Base-by-base conservation (phyloP, 2,329 filamentous ascomycete species). In the Diaporthe citrichinensis region DNA sequence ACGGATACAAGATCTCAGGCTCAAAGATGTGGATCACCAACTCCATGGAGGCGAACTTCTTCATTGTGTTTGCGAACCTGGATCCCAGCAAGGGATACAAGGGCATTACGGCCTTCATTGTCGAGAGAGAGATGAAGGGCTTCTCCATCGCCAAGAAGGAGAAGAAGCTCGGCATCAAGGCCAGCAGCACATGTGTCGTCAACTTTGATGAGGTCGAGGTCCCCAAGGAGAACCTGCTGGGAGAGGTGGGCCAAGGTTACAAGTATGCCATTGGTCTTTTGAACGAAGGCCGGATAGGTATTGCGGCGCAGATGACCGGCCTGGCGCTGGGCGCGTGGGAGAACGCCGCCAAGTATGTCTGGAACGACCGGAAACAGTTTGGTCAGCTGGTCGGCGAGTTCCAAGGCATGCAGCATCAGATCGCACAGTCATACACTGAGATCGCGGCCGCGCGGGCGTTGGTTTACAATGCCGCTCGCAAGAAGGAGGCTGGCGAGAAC, bases 21-120 rank as follows among this genome's bases (percentile, higher is more conserved):
- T 92, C 92, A 85, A 99, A 99, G 91, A 99, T 99, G 97, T 99
- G 97, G 97, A 99, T 99, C 86, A 99, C 97, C 78, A 99, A 99
- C 89, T 94, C 94, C 69, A 93, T 96, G 87, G 97, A 99, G 87
- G 94, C 97, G 28, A 92, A 92, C 76, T 93, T 98, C 88, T 99
- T 98, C 87, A 96, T 99, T 82, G 97, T 99, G 75, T 99, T 99
- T 83, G 97, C 97, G 82, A 99, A 98, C 86, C 88, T 99, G 53
- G 93, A 98, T 83, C 96, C 94, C 0, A 93, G 91, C 86, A 95
- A 96, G 87, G 96, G 95, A 72, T 98, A 99, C 90, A 96, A 96
- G 86, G 97, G 97, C 75, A 99, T 99, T 85, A 96, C 95, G 2
- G 97, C 97, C 71, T 99, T 99, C 84, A 88, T 99, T 77, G 93